These are phyloP conservation scores for Ophiostoma piceae DNA, from an alignment of 2,329 filamentous ascomycete species.

Conservation along the genomic window DNA sequence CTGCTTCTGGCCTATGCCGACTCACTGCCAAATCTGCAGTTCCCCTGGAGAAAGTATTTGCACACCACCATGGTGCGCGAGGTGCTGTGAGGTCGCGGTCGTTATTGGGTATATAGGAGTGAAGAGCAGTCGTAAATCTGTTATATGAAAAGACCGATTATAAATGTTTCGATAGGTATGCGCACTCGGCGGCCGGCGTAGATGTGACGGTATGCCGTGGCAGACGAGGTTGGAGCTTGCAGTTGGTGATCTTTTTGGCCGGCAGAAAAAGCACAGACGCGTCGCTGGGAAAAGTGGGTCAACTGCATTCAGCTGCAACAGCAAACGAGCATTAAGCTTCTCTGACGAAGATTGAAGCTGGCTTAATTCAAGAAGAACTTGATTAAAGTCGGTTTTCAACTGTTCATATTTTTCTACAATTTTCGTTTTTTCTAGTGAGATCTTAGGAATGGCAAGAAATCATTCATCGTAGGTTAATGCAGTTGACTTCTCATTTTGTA, in stretches of 20 bases:
- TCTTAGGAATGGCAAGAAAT: too few relatives aligned
- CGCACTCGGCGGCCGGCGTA: neutral
- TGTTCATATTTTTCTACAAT: too few relatives aligned
- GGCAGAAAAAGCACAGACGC: slow-evolving; percentile 20
- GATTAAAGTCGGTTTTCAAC: too few relatives aligned
- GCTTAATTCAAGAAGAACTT: too few relatives aligned
- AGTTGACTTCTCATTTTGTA: too few relatives aligned
- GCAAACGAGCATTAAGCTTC: neutral
- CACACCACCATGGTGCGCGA: slow-evolving; percentile 35
- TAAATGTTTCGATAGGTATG: neutral
- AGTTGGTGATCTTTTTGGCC: slow-evolving; percentile 15
- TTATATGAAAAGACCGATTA: neutral
- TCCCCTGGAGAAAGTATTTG: slow-evolving; percentile 47
- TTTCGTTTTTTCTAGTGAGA: too few relatives aligned
- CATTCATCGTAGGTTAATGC: too few relatives aligned
- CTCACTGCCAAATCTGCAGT: slow-evolving; percentile 50
- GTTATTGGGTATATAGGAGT: neutral
- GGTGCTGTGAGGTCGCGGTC: neutral
- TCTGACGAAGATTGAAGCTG: too few relatives aligned
- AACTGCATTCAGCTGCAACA: neutral
- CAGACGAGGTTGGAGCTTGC: slow-evolving; percentile 6
- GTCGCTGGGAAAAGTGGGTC: slow-evolving; percentile 14
- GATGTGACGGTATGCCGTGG: neutral
- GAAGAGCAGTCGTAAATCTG: neutral
- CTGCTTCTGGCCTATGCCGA: slow-evolving; percentile 20